Evolutionary conservation across 352 stramenopile genomes (phyloP).

Genomic region (Globisporangium megalacanthum): DNA sequence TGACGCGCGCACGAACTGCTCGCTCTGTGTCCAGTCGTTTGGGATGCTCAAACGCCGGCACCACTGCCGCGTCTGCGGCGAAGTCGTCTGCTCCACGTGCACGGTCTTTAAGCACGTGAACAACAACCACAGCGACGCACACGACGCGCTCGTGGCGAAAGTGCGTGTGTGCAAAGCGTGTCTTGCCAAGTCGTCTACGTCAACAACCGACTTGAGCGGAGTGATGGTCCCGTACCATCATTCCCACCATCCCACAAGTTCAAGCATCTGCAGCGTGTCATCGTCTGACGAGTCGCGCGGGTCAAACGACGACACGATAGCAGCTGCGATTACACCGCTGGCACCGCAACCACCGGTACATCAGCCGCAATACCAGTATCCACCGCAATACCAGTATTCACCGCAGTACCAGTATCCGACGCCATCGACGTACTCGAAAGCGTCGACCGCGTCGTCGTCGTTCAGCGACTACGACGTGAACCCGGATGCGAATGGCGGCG

Average conservation of each 20-base stretch:
- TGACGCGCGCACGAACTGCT: constrained; percentile 70
- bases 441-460: constrained; percentile 24
- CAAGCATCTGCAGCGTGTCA: constrained; percentile 28
- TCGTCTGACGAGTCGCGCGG: constrained; percentile 36
- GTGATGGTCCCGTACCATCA: constrained; percentile 3
- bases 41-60: constrained; percentile 78
- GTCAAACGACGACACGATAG: constrained; percentile 12
- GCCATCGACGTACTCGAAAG: constrained; percentile 19
- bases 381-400: neutral
- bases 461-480: constrained; percentile 43
- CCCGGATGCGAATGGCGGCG: constrained; percentile 12
- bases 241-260: constrained; percentile 10
- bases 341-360: neutral
- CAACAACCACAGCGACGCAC: constrained; percentile 7
- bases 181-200: constrained; percentile 54
- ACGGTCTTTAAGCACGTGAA: constrained; percentile 77
- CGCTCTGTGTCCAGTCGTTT: constrained; percentile 73
- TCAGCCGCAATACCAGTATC: neutral
- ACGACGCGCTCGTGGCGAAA: constrained; percentile 43
- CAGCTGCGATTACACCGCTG: constrained; percentile 6
- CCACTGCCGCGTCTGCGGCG: constrained; percentile 82
- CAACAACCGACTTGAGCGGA: constrained; percentile 17
- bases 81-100: constrained; percentile 80
- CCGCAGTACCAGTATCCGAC: neutral
- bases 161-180: constrained; percentile 80